Evolutionary conservation across 257 asterid genomes (phyloP).

Genomic region (Primulina eburnea): DNA sequence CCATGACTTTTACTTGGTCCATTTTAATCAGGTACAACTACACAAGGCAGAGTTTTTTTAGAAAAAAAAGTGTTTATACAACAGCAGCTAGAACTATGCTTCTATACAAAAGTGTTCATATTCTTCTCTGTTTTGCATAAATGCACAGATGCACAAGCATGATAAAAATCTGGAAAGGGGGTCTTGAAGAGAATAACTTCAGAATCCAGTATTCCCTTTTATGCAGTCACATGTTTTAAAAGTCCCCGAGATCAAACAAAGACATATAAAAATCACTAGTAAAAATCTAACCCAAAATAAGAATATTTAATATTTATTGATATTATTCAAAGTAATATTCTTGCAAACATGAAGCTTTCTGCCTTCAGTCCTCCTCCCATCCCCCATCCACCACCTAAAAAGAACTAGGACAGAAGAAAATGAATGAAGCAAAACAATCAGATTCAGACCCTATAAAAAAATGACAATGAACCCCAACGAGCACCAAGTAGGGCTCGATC

Average conservation of each 20-base stretch:
- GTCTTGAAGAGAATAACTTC: slow-evolving; percentile 16
- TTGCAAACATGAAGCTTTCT: no score
- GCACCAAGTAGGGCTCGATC: slow-evolving; percentile 20
- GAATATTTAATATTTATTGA: not conserved
- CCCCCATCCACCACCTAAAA: not conserved
- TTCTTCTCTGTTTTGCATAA: not conserved
- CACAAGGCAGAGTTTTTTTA: no score
- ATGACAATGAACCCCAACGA: not conserved
- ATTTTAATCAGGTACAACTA: not conserved
- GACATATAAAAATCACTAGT: not conserved
- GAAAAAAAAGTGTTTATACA: no score
- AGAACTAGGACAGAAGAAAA: not conserved
- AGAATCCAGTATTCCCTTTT: slow-evolving; percentile 9
- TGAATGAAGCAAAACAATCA: not conserved
- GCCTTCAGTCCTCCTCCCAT: not conserved
- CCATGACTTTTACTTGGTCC: not conserved
- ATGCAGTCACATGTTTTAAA: not conserved
- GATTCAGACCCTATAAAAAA: slow-evolving; percentile 13
- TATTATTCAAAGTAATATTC: not conserved
- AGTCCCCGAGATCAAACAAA: slow-evolving; percentile 8
- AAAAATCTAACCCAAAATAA: slow-evolving; percentile 3
- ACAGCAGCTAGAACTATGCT: not conserved
- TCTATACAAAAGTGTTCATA: slow-evolving; percentile 8
- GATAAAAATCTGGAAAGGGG: not conserved
- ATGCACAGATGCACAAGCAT: not conserved